Evolutionary conservation across 2,329 filamentous ascomycete genomes (phyloP).

Genomic region (Fusarium foetens): DNA sequence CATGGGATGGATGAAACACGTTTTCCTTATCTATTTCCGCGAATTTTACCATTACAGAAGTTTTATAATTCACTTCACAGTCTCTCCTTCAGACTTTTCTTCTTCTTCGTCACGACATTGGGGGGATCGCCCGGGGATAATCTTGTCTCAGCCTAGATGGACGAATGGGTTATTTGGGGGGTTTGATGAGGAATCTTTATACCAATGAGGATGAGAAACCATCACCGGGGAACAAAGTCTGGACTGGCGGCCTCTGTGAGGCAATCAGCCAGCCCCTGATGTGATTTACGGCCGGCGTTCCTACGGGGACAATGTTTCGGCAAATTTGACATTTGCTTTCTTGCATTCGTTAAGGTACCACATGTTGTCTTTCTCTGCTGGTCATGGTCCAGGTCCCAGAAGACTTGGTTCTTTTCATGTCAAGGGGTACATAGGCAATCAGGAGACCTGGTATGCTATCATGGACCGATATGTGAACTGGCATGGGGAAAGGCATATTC

Average conservation of each 20-base stretch:
- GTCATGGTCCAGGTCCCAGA: background rate
- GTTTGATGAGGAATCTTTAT: slow-evolving; percentile 45
- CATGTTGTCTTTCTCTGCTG: slow-evolving; percentile 27
- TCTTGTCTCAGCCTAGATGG: slow-evolving; percentile 46
- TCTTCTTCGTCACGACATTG: slow-evolving; percentile 46
- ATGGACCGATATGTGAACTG: slow-evolving; percentile 16
- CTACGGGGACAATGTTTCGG: slow-evolving; percentile 43
- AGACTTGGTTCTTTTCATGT: slow-evolving; percentile 4
- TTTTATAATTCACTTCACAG: slow-evolving; percentile 54
- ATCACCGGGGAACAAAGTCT: slow-evolving; percentile 36
- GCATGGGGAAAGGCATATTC: slow-evolving; percentile 28
- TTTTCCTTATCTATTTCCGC: slow-evolving; percentile 35
- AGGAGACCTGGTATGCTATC: slow-evolving; percentile 10
- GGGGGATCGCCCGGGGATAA: slow-evolving; percentile 41
- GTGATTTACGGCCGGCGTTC: slow-evolving; percentile 44
- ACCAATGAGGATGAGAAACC: slow-evolving; percentile 46
- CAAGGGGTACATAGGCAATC: slow-evolving; percentile 19
- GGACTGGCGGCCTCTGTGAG: slow-evolving; percentile 41
- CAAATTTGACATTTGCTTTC: slow-evolving; percentile 48
- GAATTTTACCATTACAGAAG: slow-evolving; percentile 43
- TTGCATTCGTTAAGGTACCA: slow-evolving; percentile 43
- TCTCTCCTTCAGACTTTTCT: slow-evolving; percentile 52
- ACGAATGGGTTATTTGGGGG: slow-evolving; percentile 40
- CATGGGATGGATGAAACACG: slow-evolving; percentile 39
- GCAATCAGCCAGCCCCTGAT: slow-evolving; percentile 36